Evolutionary conservation across 23 red algal species (phyloP), one percentile per base, ranked within the genome.

Genomic region (Gracilaria gracilis): DNA sequence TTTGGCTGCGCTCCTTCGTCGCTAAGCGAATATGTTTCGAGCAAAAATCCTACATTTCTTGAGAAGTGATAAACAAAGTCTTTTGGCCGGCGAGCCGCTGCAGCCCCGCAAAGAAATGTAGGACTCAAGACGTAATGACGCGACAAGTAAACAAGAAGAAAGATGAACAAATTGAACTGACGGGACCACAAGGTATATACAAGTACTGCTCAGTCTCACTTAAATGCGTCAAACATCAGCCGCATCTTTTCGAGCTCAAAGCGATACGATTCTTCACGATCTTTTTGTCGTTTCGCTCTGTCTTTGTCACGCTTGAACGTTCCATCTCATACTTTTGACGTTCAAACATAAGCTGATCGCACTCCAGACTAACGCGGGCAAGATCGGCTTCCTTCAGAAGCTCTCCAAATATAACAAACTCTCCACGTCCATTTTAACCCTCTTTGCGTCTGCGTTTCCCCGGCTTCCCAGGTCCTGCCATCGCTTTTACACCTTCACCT

Each of bases 11-110:
- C 11, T 7, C 42, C 42, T 4, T 11, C 42, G 11, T 46, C 42
- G 42, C 42, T 46, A 7, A 4, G 11, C 11, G 42, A 46, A 11
- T 46, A 46, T 46, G 11, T 46, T 17, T 64, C 58, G 42, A 7
- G 5, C 4, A 46, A 11, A 11, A 11, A 4, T 46, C 42, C 42
- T 46, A 7, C 42, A 7, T 46, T 80, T 50, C 51, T 80, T 80
- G 75, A 80, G 75, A 38, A 80, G 75, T 80, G 36, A 80, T 53
- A 4, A 37, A 80, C 57, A 80, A 80, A 80, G 75, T 80, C 54
- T 3, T 50, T 80, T 50, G 34, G 40, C 32, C 21, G 4, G 75
- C 75, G 0, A 37, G 75, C 75, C 46, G 75, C 8, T 36, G 42
- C 25, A 77, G 72, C 28, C 72, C 72, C 75, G 75, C 0, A 50